A percentile compares a stretch with the other conserved stretches of the same genome.
These are phyloP conservation scores for Theobroma grandiflorum DNA, from an alignment of 441 rosid genomes.

Conservation along the genomic window DNA sequence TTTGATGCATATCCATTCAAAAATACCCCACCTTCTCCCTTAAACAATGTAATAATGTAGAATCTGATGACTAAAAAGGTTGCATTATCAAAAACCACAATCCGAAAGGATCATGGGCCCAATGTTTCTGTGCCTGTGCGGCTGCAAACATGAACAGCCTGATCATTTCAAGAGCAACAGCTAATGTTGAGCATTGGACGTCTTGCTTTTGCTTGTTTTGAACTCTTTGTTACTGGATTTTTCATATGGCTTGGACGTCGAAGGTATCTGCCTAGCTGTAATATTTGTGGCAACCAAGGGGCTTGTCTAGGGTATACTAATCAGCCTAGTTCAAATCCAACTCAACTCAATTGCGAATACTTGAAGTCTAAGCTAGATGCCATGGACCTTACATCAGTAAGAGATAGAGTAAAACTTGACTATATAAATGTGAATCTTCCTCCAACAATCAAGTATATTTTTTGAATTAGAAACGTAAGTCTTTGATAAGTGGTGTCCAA, in stretches of 20 bases:
- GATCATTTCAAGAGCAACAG: conserved; percentile 15
- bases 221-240: conserved; percentile 18
- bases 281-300: conserved; percentile 1
- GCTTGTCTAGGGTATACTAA: neutral
- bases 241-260: conserved; percentile 2
- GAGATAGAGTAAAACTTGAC: too few relatives aligned
- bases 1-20: neutral
- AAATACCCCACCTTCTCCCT: conserved; percentile 16
- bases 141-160: conserved; percentile 11
- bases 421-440: too few relatives aligned
- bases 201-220: neutral
- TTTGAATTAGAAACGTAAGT: too few relatives aligned
- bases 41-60: neutral
- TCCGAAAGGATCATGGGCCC: conserved; percentile 10
- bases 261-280: conserved; percentile 5
- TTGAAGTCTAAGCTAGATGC: too few relatives aligned
- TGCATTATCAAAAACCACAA: neutral
- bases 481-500: too few relatives aligned
- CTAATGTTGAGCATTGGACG: conserved; percentile 14
- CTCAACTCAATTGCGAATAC: too few relatives aligned
- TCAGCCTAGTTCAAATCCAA: too few relatives aligned
- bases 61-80: neutral
- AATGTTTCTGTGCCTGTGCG: conserved; percentile 2
- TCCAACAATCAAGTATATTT: too few relatives aligned
- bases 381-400: too few relatives aligned